These are phyloP conservation scores for Prunus mume DNA, from an alignment of 306 rosid species.

Conservation along the genomic window DNA sequence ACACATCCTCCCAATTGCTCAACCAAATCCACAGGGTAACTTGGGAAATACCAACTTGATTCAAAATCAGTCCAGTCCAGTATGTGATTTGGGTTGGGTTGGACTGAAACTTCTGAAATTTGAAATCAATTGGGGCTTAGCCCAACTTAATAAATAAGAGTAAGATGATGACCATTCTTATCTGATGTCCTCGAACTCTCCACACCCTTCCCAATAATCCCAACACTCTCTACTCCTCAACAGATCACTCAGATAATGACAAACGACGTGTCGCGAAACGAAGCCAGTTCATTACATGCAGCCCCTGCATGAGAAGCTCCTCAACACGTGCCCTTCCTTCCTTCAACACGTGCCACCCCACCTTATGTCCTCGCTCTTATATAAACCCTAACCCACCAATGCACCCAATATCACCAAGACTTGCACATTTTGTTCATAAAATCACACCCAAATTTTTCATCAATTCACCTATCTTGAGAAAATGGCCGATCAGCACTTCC, in stretches of 20 bases:
- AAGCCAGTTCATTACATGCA: constrained; percentile 39
- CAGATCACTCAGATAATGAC: neutral
- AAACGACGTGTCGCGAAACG: constrained; percentile 40
- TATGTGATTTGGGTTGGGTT: neutral
- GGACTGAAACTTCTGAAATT: neutral
- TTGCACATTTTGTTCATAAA: neutral
- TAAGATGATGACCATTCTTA: neutral
- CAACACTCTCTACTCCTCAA: neutral
- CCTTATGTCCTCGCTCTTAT: constrained; percentile 5
- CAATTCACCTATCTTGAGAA: neutral
- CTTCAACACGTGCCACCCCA: constrained; percentile 39
- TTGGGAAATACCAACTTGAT: too few species aligned
- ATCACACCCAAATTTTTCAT: neutral
- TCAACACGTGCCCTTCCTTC: constrained; percentile 47
- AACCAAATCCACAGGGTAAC: too few species aligned
- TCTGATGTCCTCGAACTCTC: constrained; percentile 3
- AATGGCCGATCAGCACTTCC: neutral
- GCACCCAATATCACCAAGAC: too few species aligned
- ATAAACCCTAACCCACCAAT: neutral
- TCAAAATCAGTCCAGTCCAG: neutral
- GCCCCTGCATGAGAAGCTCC: constrained; percentile 53
- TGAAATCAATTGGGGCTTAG: neutral
- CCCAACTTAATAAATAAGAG: neutral
- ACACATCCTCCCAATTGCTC: too few species aligned
- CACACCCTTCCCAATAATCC: neutral